These are phyloP conservation scores for Trapa incisa DNA, from an alignment of 345 rosid genomes.

Conservation along the genomic window DNA sequence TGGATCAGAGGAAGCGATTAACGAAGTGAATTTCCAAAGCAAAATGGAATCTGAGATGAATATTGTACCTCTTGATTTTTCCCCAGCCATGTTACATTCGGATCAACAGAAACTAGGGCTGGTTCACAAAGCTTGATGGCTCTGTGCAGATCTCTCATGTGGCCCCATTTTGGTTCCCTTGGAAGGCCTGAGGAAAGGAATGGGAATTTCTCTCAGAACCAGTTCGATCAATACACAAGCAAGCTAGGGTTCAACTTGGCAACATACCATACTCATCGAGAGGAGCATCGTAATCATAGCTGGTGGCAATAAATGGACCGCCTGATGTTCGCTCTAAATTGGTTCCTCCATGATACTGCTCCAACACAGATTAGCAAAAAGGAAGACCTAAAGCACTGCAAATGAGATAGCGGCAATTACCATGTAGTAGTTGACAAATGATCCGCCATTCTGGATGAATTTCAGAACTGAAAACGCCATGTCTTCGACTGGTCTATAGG, in stretches of 20 bases:
- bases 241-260: not conserved
- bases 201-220: not conserved
- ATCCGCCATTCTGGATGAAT: slow-evolving; percentile 72
- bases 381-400: not conserved
- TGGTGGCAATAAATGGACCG: slow-evolving; percentile 88
- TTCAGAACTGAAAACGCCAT: slow-evolving; percentile 67
- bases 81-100: slow-evolving; percentile 50
- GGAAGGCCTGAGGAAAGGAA: slow-evolving; percentile 34
- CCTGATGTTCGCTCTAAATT: slow-evolving; percentile 91
- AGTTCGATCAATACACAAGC: not conserved
- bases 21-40: not conserved
- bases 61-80: slow-evolving; percentile 50
- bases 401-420: slow-evolving; percentile 16
- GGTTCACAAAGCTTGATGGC: slow-evolving; percentile 79
- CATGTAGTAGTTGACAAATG: slow-evolving; percentile 82
- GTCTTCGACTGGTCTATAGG: slow-evolving; percentile 75
- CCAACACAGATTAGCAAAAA: not conserved
- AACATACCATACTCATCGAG: slow-evolving; percentile 80
- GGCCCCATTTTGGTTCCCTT: slow-evolving; percentile 84
- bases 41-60: not conserved
- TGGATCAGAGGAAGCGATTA: not conserved
- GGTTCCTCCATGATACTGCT: slow-evolving; percentile 90
- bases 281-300: slow-evolving; percentile 97
- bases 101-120: slow-evolving; percentile 58
- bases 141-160: slow-evolving; percentile 73